A percentile compares a stretch with the other conserved stretches of the same genome.
Evolutionary conservation across 2,329 filamentous ascomycete species (phyloP).

Genomic region (Penicillium verrucosum): DNA sequence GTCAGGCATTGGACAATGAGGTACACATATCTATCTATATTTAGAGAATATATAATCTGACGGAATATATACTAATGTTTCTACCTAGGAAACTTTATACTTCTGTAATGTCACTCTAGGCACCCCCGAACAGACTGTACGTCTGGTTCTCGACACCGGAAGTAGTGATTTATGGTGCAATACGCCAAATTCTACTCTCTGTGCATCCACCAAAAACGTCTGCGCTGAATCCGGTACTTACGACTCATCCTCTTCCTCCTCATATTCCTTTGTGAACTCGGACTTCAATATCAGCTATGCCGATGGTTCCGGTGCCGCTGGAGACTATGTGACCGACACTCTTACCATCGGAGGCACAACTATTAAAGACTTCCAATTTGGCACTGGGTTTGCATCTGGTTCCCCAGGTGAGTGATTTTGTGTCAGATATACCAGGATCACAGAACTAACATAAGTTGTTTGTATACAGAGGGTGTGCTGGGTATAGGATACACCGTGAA

Average conservation of each 20-base stretch:
- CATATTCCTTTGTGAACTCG: conserved; percentile 69
- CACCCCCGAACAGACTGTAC: conserved; percentile 54
- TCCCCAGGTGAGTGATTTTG: conserved; percentile 41
- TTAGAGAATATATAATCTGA: neutral
- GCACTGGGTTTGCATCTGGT: conserved; percentile 55
- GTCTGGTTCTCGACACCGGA: conserved; percentile 60
- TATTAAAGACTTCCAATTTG: conserved; percentile 56
- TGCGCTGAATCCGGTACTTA: conserved; percentile 53
- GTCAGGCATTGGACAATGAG: conserved; percentile 54
- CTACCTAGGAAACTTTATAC: conserved; percentile 52
- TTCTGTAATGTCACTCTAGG: conserved; percentile 58
- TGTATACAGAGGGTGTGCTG: conserved; percentile 64
- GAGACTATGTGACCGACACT: conserved; percentile 77
- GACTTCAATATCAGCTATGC: conserved; percentile 86
- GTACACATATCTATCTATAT: conserved; percentile 24
- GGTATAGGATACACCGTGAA: conserved; percentile 80
- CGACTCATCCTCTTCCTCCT: conserved; percentile 61
- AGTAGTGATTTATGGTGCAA: conserved; percentile 64
- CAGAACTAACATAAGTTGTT: neutral
- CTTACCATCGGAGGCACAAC: conserved; percentile 54
- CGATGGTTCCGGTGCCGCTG: conserved; percentile 71
- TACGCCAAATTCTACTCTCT: conserved; percentile 49
- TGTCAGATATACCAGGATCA: neutral
- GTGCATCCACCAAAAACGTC: conserved; percentile 37
- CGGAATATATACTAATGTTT: neutral